Evolutionary conservation across 2,329 filamentous ascomycete genomes (phyloP).

Genomic region (Talaromyces albobiverticillius): DNA sequence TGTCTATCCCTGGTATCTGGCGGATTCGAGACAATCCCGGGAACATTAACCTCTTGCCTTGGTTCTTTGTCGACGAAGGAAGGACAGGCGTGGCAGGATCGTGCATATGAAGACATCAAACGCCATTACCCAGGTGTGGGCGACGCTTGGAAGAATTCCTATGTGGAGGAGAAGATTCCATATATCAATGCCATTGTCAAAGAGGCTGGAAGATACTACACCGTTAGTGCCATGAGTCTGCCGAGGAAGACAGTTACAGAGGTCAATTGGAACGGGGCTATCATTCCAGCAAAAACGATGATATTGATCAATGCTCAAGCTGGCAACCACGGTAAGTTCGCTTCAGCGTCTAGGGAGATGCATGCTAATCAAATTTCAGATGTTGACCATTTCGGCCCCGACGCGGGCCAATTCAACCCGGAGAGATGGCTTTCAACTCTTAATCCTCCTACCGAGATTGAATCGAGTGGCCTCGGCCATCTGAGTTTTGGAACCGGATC

Average conservation of each 20-base stretch:
- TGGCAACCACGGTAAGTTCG: slow-evolving; percentile 53
- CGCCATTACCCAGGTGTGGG: slow-evolving; percentile 55
- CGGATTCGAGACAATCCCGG: slow-evolving; percentile 72
- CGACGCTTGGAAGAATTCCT: slow-evolving; percentile 57
- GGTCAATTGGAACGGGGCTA: slow-evolving; percentile 62
- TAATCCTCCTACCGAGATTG: slow-evolving; percentile 40
- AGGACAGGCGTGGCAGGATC: slow-evolving; percentile 47
- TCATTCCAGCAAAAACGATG: slow-evolving; percentile 69
- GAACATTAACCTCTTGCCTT: slow-evolving; percentile 56
- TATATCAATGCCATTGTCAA: slow-evolving; percentile 73
- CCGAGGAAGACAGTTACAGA: slow-evolving; percentile 66
- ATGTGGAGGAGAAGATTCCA: slow-evolving; percentile 66
- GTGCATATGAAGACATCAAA: slow-evolving; percentile 65
- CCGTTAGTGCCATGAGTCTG: slow-evolving; percentile 69
- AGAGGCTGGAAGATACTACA: slow-evolving; percentile 71
- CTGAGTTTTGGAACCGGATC: slow-evolving; percentile 58
- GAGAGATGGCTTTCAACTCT: slow-evolving; percentile 60
- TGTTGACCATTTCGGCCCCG: slow-evolving; percentile 55
- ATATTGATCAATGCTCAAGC: slow-evolving; percentile 75
- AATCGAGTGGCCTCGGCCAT: slow-evolving; percentile 50
- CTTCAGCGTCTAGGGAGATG: background rate
- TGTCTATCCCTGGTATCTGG: slow-evolving; percentile 73
- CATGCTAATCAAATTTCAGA: slow-evolving; percentile 40
- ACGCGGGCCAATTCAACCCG: slow-evolving; percentile 58
- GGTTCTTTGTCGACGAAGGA: slow-evolving; percentile 6